Conservation (phyloP, 2,329 filamentous ascomycete genomes). For the Alternaria ventricosa region DNA sequence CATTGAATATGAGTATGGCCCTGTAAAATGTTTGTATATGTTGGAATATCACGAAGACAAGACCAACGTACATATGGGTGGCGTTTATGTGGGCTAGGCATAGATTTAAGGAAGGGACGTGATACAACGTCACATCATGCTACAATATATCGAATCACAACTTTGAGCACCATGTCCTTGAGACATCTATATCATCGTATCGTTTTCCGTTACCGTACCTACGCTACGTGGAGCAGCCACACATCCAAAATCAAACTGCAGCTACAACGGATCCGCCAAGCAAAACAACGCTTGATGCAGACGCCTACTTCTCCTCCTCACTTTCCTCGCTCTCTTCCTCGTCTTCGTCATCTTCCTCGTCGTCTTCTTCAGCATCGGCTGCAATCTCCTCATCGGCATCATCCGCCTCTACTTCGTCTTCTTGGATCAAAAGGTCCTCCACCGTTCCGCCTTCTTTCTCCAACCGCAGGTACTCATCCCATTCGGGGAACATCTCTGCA, state of each 20-base stretch:
- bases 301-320: neutral
- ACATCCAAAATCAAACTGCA: neutral
- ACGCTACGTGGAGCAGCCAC: neutral
- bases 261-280: neutral
- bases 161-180: neutral
- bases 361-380: conserved; percentile 38
- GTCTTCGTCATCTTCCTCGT: conserved; percentile 33
- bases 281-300: neutral
- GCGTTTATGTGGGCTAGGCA: conserved; percentile 1
- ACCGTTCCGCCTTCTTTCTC: conserved; percentile 72
- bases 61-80: conserved; percentile 16
- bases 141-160: neutral
- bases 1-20: neutral
- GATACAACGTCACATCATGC: neutral
- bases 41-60: conserved; percentile 1
- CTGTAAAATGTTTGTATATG: neutral
- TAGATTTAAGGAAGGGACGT: neutral
- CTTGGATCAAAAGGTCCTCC: conserved; percentile 43
- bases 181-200: conserved; percentile 3
- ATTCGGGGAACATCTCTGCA: conserved; percentile 92
- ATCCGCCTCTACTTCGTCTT: conserved; percentile 41
- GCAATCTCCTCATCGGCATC: conserved; percentile 44
- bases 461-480: conserved; percentile 86
- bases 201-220: conserved; percentile 4
- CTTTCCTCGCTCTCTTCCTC: conserved; percentile 20